A percentile compares a stretch with the other conserved stretches of the same genome.
These are phyloP conservation scores for Rhodomyrtus psidioides DNA, from an alignment of 441 rosid species.

Conservation along the genomic window DNA sequence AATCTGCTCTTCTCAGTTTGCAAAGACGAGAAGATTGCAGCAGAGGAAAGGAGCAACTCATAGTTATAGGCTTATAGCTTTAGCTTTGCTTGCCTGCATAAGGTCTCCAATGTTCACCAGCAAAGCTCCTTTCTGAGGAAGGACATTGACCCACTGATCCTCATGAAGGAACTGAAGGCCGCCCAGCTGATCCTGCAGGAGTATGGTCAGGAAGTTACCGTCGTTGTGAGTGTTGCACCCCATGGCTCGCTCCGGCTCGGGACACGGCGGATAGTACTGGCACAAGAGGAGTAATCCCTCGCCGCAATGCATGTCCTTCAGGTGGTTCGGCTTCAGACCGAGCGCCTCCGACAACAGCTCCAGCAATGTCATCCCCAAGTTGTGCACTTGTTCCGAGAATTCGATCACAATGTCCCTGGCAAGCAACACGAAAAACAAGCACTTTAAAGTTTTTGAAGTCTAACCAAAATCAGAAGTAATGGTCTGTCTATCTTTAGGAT, in stretches of 20 bases:
- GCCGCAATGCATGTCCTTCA: background rate
- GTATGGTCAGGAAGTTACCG: background rate
- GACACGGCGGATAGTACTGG: background rate
- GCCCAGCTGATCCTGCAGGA: background rate
- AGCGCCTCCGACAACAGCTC: conserved; percentile 1
- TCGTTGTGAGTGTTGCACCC: background rate
- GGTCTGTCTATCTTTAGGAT: background rate
- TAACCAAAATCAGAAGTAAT: background rate
- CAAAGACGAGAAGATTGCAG: background rate
- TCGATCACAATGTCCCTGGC: background rate
- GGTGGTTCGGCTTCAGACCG: background rate
- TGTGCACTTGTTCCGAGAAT: background rate
- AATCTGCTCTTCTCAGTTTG: too few relatives aligned
- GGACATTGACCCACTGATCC: background rate
- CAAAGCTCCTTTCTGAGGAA: background rate
- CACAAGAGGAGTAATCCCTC: background rate
- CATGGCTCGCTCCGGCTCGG: background rate
- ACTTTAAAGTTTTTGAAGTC: background rate
- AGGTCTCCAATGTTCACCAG: conserved; percentile 1
- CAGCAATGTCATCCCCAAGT: background rate
- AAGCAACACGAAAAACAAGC: background rate
- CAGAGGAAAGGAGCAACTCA: too few relatives aligned
- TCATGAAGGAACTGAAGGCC: background rate
- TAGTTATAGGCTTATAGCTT: too few relatives aligned
- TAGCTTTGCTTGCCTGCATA: background rate